Conservation (phyloP, 2,329 filamentous ascomycete species). For the Venturia oleaginea region DNA sequence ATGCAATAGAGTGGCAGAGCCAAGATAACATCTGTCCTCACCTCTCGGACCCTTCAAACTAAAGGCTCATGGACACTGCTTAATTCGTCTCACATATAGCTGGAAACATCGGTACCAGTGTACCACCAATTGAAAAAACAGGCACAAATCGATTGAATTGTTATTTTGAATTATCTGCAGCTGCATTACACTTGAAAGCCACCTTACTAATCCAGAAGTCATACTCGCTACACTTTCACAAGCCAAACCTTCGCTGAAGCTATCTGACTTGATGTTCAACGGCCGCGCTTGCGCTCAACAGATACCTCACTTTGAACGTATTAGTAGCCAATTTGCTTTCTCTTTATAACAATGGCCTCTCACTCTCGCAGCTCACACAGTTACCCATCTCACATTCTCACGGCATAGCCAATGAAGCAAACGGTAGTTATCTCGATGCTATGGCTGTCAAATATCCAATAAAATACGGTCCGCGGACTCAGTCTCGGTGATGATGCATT, state of each 20-base stretch:
- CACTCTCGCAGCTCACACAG: no score
- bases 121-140: neutral
- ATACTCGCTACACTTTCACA: neutral
- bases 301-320: no score
- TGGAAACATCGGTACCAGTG: neutral
- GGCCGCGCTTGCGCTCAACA: no score
- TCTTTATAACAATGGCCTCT: no score
- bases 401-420: neutral
- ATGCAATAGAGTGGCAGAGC: neutral
- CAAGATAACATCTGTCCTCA: conserved; percentile 5
- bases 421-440: neutral
- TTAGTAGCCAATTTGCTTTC: no score
- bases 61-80: conserved; percentile 1
- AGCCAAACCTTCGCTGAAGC: neutral
- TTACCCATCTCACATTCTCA: neutral
- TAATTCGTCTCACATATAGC: conserved; percentile 5
- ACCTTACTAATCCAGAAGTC: no score
- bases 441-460: neutral
- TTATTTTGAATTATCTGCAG: neutral
- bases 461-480: neutral
- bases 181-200: no score
- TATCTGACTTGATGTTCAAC: no score
- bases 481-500: neutral
- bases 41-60: neutral
- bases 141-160: neutral